Base-by-base conservation (phyloP, 306 rosid genomes). In the Rosa multiflora region DNA sequence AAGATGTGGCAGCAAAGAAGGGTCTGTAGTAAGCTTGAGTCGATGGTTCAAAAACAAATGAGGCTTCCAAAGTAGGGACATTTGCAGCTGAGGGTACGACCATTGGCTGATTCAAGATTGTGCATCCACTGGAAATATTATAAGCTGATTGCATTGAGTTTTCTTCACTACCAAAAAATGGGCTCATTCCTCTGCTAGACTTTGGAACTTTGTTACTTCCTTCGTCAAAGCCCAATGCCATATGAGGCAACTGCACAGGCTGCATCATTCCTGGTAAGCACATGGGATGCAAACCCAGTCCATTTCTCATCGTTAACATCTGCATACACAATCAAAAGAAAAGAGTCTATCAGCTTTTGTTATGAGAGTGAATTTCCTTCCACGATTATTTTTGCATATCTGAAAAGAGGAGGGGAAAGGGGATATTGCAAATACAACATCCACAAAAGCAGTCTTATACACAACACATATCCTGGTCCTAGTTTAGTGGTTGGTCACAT, bases 271-370 rank as follows among this genome's bases (percentile, higher is more conserved):
- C 97, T 8, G 94, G 90, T 75, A 92, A 83, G 84, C 92, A 81
- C 91, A 87, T 84, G 39, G 96, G 97, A 78, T 92, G 99, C 88
- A 90, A 81, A 86, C 93, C 91, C 86, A 89, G 84, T 76, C 98
- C 97, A 86, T 95, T 95, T 82, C 96, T 91, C 90, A 87, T 72
- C 59, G 90, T 83, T 82, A 92, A 76, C 97, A 92, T 92, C 99
- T 95, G 92, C 83, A 87, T 49, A 74, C 75, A 67, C 81, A 85
- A 83, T 53, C 78, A 64, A 53, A 83, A 73, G 62, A 37, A 32
- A 58, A 49, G 14, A 18, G 44, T 10, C 7, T 8, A 42, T 79
- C 66, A 72, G 66, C 56, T 14, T 62, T 62, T 10, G 79, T 32
- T 32, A 2, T 32, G 18, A 75, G 35, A 67, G 6, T 48, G 26